phyloP scores from a whole-genome alignment of 495 filamentous ascomycete species.

The Xanthoparmelia taractica region DNA sequence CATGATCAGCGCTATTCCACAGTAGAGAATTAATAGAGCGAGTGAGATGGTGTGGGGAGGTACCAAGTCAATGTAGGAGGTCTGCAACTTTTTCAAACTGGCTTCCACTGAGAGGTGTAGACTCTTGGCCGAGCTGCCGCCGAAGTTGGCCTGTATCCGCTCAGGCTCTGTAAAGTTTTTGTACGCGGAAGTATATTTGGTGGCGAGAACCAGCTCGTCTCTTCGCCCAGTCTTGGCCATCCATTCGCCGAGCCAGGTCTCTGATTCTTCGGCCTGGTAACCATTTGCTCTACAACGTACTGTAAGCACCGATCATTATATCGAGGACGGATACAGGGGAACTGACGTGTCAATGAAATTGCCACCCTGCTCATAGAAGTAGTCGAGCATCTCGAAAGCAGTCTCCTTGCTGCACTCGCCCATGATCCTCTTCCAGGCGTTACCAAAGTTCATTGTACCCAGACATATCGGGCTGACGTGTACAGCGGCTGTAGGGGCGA shows the following conservation, averaged over 20 bases:
- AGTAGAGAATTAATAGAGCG: not conserved
- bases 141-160: slow-evolving; percentile 45
- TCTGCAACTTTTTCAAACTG: slow-evolving; percentile 55
- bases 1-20: not conserved
- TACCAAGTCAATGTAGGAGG: slow-evolving; percentile 52
- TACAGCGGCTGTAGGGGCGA: slow-evolving; percentile 51
- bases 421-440: slow-evolving; percentile 44
- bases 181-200: slow-evolving; percentile 52
- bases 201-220: slow-evolving; percentile 65
- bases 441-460: slow-evolving; percentile 58
- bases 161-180: slow-evolving; percentile 11
- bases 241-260: slow-evolving; percentile 56
- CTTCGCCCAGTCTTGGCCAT: slow-evolving; percentile 45
- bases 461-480: slow-evolving; percentile 54
- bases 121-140: slow-evolving; percentile 48
- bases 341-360: slow-evolving; percentile 46
- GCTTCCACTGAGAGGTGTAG: slow-evolving; percentile 48
- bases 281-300: slow-evolving; percentile 34
- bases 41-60: not conserved
- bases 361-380: slow-evolving; percentile 41
- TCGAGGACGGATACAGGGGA: not conserved
- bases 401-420: slow-evolving; percentile 42
- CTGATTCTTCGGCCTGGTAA: slow-evolving; percentile 50
- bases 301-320: not conserved
- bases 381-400: slow-evolving; percentile 48